These are phyloP conservation scores for Geotrichum aggregatum DNA, from an alignment of 1,139 yeast species.

Conservation along the genomic window DNA sequence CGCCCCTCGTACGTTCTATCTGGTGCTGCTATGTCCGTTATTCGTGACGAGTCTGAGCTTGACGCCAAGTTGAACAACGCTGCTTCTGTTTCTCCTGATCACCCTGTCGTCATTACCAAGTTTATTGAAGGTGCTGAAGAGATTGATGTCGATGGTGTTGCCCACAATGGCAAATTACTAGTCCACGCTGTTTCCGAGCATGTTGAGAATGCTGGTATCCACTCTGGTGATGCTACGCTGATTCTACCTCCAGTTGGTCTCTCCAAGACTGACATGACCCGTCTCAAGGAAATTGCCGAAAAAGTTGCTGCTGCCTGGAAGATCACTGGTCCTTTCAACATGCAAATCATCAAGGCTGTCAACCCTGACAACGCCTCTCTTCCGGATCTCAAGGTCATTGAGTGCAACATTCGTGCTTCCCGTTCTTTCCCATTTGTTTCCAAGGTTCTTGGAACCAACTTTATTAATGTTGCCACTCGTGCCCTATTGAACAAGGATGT, in stretches of 20 bases:
- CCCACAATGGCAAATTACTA: conserved; percentile 86
- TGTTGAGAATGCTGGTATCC: conserved; percentile 98
- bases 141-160: conserved; percentile 98
- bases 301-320: conserved; percentile 90
- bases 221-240: conserved; percentile 97
- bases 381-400: conserved; percentile 87
- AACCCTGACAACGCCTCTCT: conserved; percentile 63
- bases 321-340: conserved; percentile 97
- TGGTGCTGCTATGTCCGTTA: conserved; percentile 99
- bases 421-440: conserved; percentile 98
- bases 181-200: conserved; percentile 99
- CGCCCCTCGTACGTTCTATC: conserved; percentile 97
- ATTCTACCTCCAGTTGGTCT: conserved; percentile 91
- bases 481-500: conserved; percentile 73
- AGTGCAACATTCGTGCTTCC: conserved; percentile 97
- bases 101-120: conserved; percentile 96
- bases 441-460: conserved; percentile 88
- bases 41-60: conserved; percentile 83
- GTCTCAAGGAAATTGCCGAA: conserved; percentile 90
- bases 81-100: conserved; percentile 94
- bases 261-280: conserved; percentile 77
- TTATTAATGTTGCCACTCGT: conserved; percentile 88
- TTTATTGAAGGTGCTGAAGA: conserved; percentile 97
- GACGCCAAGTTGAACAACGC: conserved; percentile 89
- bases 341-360: conserved; percentile 87